Evolutionary conservation across 164 flowering plant species (phyloP).

Genomic region (Buxus sempervirens): DNA sequence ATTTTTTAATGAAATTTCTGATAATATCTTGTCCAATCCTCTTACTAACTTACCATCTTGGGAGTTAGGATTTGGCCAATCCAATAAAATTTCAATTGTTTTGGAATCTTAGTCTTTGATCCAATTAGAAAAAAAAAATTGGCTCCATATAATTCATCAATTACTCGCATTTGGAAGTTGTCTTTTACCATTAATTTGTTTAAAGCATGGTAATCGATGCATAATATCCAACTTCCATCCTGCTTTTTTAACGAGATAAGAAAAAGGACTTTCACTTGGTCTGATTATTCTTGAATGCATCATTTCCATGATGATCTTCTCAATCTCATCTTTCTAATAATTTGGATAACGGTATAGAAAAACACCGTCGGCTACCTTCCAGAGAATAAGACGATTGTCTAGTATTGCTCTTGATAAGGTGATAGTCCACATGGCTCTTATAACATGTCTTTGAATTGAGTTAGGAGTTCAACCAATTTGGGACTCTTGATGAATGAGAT

Average conservation of each 20-base stretch:
- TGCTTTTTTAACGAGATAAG: background rate
- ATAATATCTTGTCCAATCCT: background rate
- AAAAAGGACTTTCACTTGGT: conserved; percentile 3
- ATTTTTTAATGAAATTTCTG: background rate
- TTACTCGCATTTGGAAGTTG: conserved; percentile 8
- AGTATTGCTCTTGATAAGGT: background rate
- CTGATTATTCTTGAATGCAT: background rate
- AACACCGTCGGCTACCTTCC: background rate
- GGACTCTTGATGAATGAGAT: too few species aligned
- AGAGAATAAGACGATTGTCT: background rate
- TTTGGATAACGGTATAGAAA: background rate
- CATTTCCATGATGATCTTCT: background rate
- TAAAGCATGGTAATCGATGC: conserved; percentile 7
- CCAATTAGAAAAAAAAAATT: conserved; percentile 5
- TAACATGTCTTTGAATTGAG: too few species aligned
- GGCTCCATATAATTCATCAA: conserved; percentile 8
- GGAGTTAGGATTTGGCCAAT: background rate
- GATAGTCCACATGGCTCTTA: too few species aligned
- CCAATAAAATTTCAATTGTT: too few species aligned
- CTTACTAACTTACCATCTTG: background rate
- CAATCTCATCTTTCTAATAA: too few species aligned
- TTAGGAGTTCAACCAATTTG: too few species aligned
- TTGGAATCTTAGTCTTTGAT: background rate
- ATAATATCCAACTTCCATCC: conserved; percentile 8
- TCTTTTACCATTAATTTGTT: background rate